These are phyloP conservation scores for Exserohilum turcica DNA, from an alignment of 2,329 filamentous ascomycete species.

Conservation along the genomic window DNA sequence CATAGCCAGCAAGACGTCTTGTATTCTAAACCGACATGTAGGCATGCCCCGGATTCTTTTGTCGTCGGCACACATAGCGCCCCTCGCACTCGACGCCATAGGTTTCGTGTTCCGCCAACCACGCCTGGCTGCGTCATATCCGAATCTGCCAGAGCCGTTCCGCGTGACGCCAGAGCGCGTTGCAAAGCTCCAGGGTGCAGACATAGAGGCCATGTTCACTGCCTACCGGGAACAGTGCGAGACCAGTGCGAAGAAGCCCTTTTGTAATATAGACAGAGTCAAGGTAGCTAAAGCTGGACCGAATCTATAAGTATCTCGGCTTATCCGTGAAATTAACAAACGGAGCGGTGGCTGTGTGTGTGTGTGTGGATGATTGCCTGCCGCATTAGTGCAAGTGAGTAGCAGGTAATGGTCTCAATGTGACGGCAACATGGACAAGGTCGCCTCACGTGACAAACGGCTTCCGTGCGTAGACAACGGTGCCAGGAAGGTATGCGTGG, in stretches of 20 bases:
- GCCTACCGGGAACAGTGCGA: conserved; percentile 1
- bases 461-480: conserved; percentile 46
- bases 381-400: not conserved
- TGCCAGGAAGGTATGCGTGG: conserved; percentile 46
- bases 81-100: conserved; percentile 12
- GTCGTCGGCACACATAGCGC: conserved; percentile 12
- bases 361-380: not conserved
- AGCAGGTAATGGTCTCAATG: no score
- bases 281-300: not conserved
- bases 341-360: not conserved
- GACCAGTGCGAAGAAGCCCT: conserved; percentile 13
- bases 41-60: conserved; percentile 15
- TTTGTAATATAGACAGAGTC: conserved; percentile 9
- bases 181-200: conserved; percentile 10
- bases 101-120: conserved; percentile 8
- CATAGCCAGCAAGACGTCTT: not conserved
- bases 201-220: not conserved
- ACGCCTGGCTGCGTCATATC: conserved; percentile 8
- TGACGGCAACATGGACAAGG: no score
- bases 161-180: conserved; percentile 9
- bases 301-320: not conserved
- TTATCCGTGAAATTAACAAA: not conserved
- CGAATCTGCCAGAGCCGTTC: conserved; percentile 14
- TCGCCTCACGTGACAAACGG: conserved; percentile 25
- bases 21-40: not conserved